phyloP scores from a whole-genome alignment of 164 flowering plant species.

The Aristolochia californica region DNA sequence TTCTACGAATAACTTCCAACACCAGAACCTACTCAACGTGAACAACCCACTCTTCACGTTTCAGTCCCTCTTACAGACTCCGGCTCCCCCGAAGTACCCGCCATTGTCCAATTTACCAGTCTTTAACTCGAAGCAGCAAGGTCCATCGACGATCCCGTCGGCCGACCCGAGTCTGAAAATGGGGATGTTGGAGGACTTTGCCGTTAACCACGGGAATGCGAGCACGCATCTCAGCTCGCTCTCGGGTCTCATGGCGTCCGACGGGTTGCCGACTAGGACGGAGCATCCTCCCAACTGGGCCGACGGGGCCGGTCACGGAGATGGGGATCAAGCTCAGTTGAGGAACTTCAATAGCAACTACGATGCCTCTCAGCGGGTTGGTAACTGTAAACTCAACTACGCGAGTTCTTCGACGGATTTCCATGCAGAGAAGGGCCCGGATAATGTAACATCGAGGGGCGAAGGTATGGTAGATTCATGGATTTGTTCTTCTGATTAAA shows the following conservation, averaged over 20 bases:
- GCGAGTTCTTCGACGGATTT: conserved; percentile 23
- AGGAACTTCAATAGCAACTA: conserved; percentile 20
- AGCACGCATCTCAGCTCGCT: conserved; percentile 12
- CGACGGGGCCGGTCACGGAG: conserved; percentile 8
- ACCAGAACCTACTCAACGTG: conserved; percentile 24
- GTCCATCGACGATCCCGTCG: background rate
- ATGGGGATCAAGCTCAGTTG: conserved; percentile 13
- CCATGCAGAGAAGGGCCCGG: conserved; percentile 29
- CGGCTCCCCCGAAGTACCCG: conserved; percentile 3
- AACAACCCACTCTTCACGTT: conserved; percentile 29
- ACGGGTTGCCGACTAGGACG: conserved; percentile 5
- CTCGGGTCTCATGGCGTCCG: conserved; percentile 10
- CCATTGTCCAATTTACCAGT: conserved; percentile 11
- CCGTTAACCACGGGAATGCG: conserved; percentile 4
- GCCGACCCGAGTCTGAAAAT: conserved; percentile 7
- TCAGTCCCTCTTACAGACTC: conserved; percentile 25
- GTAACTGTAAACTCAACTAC: conserved; percentile 24
- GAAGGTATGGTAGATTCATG: conserved; percentile 54
- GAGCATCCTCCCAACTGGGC: conserved; percentile 10
- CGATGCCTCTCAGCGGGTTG: conserved; percentile 4
- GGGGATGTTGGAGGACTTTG: conserved; percentile 13
- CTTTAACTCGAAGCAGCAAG: conserved; percentile 10
- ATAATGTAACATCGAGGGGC: conserved; percentile 26
- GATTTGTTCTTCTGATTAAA: conserved; percentile 45
- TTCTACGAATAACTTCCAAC: conserved; percentile 17